Conservation (phyloP, 345 rosid genomes). For the Salix suchowensis region DNA sequence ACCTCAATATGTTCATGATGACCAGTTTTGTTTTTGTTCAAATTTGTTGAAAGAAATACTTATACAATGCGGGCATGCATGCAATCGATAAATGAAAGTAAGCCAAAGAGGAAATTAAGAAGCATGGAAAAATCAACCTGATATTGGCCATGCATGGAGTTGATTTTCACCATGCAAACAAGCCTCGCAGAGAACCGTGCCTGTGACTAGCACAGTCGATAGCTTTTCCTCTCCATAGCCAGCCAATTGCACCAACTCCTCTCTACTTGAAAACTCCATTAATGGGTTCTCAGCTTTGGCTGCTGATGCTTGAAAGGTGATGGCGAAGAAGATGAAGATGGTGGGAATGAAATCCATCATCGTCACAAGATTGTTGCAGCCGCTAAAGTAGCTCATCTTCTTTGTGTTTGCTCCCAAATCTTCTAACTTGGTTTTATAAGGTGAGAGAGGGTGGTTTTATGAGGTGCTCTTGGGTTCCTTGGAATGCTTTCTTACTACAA, state of each 20-base stretch:
- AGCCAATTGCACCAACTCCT: conserved; percentile 54
- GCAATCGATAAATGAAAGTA: background rate
- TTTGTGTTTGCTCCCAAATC: conserved; percentile 10
- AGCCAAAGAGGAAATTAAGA: background rate
- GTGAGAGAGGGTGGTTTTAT: conserved; percentile 4
- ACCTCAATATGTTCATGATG: background rate
- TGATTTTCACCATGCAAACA: conserved; percentile 15
- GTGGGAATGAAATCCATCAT: background rate
- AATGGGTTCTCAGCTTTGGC: conserved; percentile 12
- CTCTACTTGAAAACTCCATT: conserved; percentile 30
- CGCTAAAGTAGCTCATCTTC: conserved; percentile 44
- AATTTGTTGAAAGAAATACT: background rate
- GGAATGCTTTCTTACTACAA: background rate
- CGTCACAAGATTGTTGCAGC: conserved; percentile 16
- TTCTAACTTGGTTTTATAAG: background rate
- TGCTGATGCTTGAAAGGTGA: background rate
- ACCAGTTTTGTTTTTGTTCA: background rate
- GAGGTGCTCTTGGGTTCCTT: background rate
- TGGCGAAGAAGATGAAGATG: background rate
- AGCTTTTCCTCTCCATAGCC: conserved; percentile 71
- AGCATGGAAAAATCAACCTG: conserved; percentile 27
- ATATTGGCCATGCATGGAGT: conserved; percentile 38
- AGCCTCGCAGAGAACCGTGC: conserved; percentile 36
- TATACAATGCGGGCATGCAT: background rate
- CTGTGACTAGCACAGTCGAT: conserved; percentile 52